phyloP scores from a whole-genome alignment of 2,329 filamentous ascomycete genomes.

The Hortaea werneckii region DNA sequence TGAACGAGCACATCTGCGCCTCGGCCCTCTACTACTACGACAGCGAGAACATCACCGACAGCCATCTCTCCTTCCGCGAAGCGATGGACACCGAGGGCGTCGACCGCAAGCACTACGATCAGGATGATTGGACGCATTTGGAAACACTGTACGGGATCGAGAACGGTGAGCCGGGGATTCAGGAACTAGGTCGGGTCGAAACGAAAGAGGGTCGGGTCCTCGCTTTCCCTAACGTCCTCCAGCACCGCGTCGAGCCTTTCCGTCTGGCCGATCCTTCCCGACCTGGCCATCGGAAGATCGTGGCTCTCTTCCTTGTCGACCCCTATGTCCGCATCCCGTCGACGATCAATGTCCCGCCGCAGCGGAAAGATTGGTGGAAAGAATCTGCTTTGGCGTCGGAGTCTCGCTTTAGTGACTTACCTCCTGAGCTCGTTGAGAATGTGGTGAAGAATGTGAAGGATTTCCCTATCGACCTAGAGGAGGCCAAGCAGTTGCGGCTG shows the following conservation, averaged over 20 bases:
- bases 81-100: no score
- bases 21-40: no score
- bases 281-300: slow-evolving; percentile 44
- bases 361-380: slow-evolving; percentile 38
- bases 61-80: slow-evolving; percentile 40
- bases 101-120: not conserved
- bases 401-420: slow-evolving; percentile 8
- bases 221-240: slow-evolving; percentile 44
- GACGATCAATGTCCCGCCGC: slow-evolving; percentile 42
- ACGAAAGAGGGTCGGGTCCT: not conserved
- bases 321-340: slow-evolving; percentile 42
- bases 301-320: slow-evolving; percentile 51
- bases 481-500: slow-evolving; percentile 14
- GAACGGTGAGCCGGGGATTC: slow-evolving; percentile 12
- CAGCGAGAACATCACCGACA: slow-evolving; percentile 48
- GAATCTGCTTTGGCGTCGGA: slow-evolving; percentile 12
- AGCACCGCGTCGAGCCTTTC: slow-evolving; percentile 45
- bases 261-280: slow-evolving; percentile 38
- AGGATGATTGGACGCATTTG: not conserved
- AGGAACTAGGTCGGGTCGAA: not conserved
- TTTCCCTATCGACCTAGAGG: slow-evolving; percentile 18
- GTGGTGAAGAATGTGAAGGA: slow-evolving; percentile 18
- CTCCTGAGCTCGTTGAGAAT: slow-evolving; percentile 17
- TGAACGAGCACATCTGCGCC: slow-evolving; percentile 55
- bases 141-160: not conserved